Conservation (phyloP, 1,139 yeast species). For the Nakaseomyces nivariensis region DNA sequence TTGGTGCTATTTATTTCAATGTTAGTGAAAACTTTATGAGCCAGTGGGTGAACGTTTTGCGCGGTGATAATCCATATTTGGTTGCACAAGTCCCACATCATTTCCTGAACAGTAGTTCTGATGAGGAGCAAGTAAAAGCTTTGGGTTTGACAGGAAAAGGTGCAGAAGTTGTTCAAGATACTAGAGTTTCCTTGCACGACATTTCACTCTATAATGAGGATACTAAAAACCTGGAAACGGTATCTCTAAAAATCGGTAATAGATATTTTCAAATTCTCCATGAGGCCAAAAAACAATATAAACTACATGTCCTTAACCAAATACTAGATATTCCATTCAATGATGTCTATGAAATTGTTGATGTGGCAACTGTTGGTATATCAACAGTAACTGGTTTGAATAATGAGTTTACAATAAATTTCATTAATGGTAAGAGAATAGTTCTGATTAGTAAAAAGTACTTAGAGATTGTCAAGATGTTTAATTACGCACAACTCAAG, state of each 20-base stretch:
- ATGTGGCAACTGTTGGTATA: constrained; percentile 44
- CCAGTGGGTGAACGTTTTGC: constrained; percentile 26
- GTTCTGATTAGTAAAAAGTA: constrained; percentile 50
- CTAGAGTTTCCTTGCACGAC: constrained; percentile 39
- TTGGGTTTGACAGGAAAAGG: constrained; percentile 39
- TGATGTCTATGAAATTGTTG: constrained; percentile 44
- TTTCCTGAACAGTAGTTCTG: constrained; percentile 38
- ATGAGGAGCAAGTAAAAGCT: constrained; percentile 38
- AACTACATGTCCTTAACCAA: constrained; percentile 23
- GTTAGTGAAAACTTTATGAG: constrained; percentile 39
- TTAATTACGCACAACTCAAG: constrained; percentile 50
- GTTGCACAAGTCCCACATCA: constrained; percentile 16
- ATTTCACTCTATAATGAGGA: constrained; percentile 36
- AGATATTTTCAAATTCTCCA: constrained; percentile 49
- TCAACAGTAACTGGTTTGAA: constrained; percentile 42
- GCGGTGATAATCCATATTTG: constrained; percentile 13
- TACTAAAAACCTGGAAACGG: constrained; percentile 38
- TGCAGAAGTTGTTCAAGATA: constrained; percentile 37
- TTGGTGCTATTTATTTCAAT: constrained; percentile 50
- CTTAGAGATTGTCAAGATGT: constrained; percentile 55
- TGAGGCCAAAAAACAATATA: constrained; percentile 33
- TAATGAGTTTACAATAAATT: constrained; percentile 47
- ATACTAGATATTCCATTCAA: constrained; percentile 32
- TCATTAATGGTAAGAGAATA: constrained; percentile 36
- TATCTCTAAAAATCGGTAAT: constrained; percentile 58